Conservation (phyloP, 2,329 filamentous ascomycete genomes). For the Stenocarpella maydis region DNA sequence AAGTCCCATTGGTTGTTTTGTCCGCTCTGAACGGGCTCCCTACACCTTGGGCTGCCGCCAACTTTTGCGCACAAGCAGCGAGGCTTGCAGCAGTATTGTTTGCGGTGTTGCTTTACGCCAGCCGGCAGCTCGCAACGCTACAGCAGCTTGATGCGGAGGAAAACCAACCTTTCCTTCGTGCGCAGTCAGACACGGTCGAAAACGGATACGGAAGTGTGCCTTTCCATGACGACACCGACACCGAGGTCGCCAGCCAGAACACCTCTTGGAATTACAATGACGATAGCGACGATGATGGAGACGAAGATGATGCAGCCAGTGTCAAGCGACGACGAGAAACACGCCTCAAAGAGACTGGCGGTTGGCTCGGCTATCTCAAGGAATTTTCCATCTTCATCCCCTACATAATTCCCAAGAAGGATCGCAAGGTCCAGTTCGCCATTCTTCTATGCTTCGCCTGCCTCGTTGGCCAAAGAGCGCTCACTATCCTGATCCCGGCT, state of each 20-base stretch:
- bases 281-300: not conserved
- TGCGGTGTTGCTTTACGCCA: not conserved
- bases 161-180: not conserved
- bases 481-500: slow-evolving; percentile 4
- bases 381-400: slow-evolving; percentile 27
- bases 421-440: slow-evolving; percentile 10
- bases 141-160: not conserved
- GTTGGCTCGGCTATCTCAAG: slow-evolving; percentile 34
- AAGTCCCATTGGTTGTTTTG: not conserved
- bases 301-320: not conserved
- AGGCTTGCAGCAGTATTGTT: not conserved
- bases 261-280: not conserved
- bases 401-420: slow-evolving; percentile 4
- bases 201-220: slow-evolving; percentile 6
- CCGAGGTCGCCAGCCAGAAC: not conserved
- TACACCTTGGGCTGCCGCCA: not conserved
- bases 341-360: slow-evolving; percentile 13
- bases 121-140: not conserved
- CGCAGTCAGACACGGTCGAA: not conserved
- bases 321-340: slow-evolving; percentile 2
- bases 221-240: not conserved
- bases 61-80: not conserved
- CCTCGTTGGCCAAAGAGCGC: not conserved
- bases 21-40: not conserved
- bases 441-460: not conserved